Percentiles rank a stretch among this genome's conserved stretches.
phyloP scores from a whole-genome alignment of 345 rosid species.

The Arabidopsis thaliana region TAIR10.1 NC_003075.7:11969001-11969500 shows the following conservation, averaged over 20 bases:
- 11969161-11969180: constrained; percentile 54
- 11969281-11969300: constrained; percentile 63
- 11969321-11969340: constrained; percentile 94
- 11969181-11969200: constrained; percentile 81
- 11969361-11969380: constrained; percentile 79
- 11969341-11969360: constrained; percentile 91
- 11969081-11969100: constrained; percentile 53
- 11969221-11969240: constrained; percentile 92
- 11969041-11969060: constrained; percentile 66
- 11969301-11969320: constrained; percentile 79
- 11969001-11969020: constrained; percentile 85
- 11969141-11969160: neutral
- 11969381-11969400: constrained; percentile 93
- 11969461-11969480: constrained; percentile 81
- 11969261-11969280: constrained; percentile 82
- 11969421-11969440: constrained; percentile 86
- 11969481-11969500: constrained; percentile 95
- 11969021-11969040: constrained; percentile 83
- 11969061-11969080: constrained; percentile 75
- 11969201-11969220: constrained; percentile 90
- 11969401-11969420: constrained; percentile 77
- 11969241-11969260: constrained; percentile 89
- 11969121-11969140: neutral
- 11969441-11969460: constrained; percentile 55
- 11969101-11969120: neutral